phyloP scores from a whole-genome alignment of 306 rosid genomes.

The Canavalia ensiformis region DNA sequence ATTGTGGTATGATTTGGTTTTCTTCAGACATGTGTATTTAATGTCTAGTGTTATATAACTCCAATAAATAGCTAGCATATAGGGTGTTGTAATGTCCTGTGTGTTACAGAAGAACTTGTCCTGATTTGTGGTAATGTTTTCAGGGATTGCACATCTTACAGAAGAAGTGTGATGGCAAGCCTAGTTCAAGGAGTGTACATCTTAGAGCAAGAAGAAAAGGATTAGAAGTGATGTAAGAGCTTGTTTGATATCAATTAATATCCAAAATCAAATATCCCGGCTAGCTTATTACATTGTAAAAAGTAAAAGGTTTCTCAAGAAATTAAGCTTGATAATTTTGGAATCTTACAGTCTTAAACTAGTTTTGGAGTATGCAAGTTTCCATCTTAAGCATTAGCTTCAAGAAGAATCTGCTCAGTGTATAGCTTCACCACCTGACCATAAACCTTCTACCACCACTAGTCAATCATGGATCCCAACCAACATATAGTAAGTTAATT shows the following conservation, averaged over 20 bases:
- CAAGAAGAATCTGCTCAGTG: slow-evolving; percentile 40
- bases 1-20: no score
- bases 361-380: slow-evolving; percentile 42
- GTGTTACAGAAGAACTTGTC: no score
- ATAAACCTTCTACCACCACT: slow-evolving; percentile 11
- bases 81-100: no score
- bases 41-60: no score
- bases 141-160: no score
- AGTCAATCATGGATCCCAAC: slow-evolving; percentile 44
- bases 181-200: no score
- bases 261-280: neutral
- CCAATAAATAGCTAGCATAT: no score
- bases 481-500: slow-evolving; percentile 37
- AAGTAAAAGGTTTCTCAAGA: neutral
- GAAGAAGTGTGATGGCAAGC: no score
- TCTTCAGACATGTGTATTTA: no score
- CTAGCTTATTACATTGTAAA: neutral
- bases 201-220: neutral
- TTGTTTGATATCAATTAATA: neutral
- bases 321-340: neutral
- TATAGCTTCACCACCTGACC: slow-evolving; percentile 14
- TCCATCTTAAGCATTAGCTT: slow-evolving; percentile 47
- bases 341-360: slow-evolving; percentile 26
- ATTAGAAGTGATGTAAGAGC: neutral
- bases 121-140: no score